phyloP scores from a whole-genome alignment of 805 yeast species.

The Candida suzukii region DNA sequence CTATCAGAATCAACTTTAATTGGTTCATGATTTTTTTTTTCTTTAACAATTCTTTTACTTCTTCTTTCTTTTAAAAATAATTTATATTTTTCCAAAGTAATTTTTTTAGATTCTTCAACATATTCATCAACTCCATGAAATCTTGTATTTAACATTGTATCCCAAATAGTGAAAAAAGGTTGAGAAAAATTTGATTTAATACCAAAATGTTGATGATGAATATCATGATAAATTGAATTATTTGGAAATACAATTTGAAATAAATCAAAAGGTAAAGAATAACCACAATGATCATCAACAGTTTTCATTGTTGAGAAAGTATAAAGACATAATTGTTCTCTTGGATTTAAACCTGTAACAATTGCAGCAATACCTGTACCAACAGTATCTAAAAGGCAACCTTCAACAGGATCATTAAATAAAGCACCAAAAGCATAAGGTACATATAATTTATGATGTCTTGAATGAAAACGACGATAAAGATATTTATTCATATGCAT shows the following conservation, averaged over 20 bases:
- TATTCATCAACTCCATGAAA: slow-evolving; percentile 63
- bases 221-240: slow-evolving; percentile 92
- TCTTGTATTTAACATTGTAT: slow-evolving; percentile 60
- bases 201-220: slow-evolving; percentile 96
- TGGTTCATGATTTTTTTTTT: neutral
- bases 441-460: slow-evolving; percentile 90
- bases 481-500: slow-evolving; percentile 80
- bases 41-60: slow-evolving; percentile 5
- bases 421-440: slow-evolving; percentile 97
- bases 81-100: slow-evolving; percentile 61
- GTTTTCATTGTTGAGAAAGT: slow-evolving; percentile 93
- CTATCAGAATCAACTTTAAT: neutral
- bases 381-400: slow-evolving; percentile 81
- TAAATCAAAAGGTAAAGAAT: slow-evolving; percentile 83
- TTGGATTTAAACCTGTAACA: slow-evolving; percentile 55
- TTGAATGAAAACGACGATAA: slow-evolving; percentile 81
- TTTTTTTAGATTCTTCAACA: slow-evolving; percentile 54
- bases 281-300: slow-evolving; percentile 99
- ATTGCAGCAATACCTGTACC: slow-evolving; percentile 86
- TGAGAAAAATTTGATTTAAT: slow-evolving; percentile 89
- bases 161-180: slow-evolving; percentile 97
- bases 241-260: slow-evolving; percentile 91
- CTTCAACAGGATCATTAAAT: slow-evolving; percentile 91
- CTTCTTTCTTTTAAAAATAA: slow-evolving; percentile 42
- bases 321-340: slow-evolving; percentile 70